Percentiles rank a stretch among this genome's conserved stretches.
Conservation (phyloP, 495 filamentous ascomycete species). For the Talaromyces trachyspermus region DNA sequence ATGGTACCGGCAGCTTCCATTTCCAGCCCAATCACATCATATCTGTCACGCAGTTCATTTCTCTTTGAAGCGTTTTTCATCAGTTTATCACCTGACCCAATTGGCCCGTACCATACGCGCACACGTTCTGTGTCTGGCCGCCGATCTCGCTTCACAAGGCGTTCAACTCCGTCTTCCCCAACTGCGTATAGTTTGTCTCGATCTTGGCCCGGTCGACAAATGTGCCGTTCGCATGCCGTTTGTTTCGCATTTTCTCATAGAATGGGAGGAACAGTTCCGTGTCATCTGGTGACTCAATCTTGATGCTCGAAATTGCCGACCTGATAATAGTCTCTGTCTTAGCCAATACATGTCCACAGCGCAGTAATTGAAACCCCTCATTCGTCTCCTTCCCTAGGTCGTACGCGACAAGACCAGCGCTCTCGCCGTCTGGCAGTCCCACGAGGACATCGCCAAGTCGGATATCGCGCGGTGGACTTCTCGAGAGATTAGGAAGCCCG, state of each 20-base stretch:
- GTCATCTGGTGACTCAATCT: neutral
- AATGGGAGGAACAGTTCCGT: neutral
- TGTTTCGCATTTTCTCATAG: neutral
- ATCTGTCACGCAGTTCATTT: constrained; percentile 7
- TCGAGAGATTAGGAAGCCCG: constrained; percentile 17
- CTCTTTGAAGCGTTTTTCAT: constrained; percentile 7
- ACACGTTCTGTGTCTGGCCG: neutral
- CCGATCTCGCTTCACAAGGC: neutral
- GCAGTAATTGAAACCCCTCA: constrained; percentile 16
- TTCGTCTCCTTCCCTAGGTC: constrained; percentile 19
- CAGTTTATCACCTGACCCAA: constrained; percentile 8
- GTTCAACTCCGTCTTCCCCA: neutral
- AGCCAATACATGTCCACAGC: constrained; percentile 14
- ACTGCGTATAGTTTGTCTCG: constrained; percentile 1
- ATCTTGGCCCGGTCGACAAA: constrained; percentile 2
- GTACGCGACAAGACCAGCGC: constrained; percentile 18
- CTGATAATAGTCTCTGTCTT: constrained; percentile 14
- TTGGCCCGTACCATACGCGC: constrained; percentile 1
- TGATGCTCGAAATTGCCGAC: neutral
- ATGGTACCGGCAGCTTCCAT: constrained; percentile 13
- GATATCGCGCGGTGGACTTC: constrained; percentile 24
- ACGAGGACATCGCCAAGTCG: constrained; percentile 35
- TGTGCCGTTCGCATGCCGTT: neutral
- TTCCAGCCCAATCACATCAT: constrained; percentile 13
- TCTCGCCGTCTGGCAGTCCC: constrained; percentile 11